Evolutionary conservation across 192 early-diverging fungal species (phyloP).

Genomic region (Linnemannia schmuckeri): DNA sequence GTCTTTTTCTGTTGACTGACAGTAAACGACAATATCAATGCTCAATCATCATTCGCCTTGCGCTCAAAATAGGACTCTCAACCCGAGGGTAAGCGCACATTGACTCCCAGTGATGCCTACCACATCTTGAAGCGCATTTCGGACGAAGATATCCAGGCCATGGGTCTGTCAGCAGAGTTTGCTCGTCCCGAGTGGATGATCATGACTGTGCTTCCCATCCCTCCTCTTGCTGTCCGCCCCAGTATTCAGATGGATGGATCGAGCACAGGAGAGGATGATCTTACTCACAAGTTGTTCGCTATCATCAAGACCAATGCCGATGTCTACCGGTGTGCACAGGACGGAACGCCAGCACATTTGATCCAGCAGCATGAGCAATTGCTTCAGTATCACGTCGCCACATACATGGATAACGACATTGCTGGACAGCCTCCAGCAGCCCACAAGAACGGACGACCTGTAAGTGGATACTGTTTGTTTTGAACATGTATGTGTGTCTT

Average conservation of each 20-base stretch:
- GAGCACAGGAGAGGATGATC: slow-evolving; percentile 93
- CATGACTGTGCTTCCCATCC: slow-evolving; percentile 92
- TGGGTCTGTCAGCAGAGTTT: slow-evolving; percentile 92
- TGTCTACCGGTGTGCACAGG: slow-evolving; percentile 82
- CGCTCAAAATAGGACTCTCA: slow-evolving; percentile 56
- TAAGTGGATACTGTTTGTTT: slow-evolving; percentile 54
- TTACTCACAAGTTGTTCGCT: slow-evolving; percentile 94
- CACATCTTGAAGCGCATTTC: slow-evolving; percentile 89
- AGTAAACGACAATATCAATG: too few relatives aligned
- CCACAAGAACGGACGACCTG: slow-evolving; percentile 94
- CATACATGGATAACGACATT: slow-evolving; percentile 98
- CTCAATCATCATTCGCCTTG: neutral
- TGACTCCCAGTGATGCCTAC: slow-evolving; percentile 83
- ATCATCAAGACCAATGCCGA: slow-evolving; percentile 94
- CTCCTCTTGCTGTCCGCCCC: slow-evolving; percentile 96
- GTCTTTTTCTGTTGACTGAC: neutral
- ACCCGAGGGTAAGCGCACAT: slow-evolving; percentile 70
- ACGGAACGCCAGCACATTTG: slow-evolving; percentile 90
- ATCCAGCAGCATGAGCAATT: slow-evolving; percentile 90
- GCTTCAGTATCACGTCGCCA: slow-evolving; percentile 94
- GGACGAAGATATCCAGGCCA: slow-evolving; percentile 84
- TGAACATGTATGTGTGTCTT: too few relatives aligned
- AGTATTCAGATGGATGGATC: slow-evolving; percentile 95
- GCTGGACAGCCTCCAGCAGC: slow-evolving; percentile 90
- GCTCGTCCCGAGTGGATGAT: slow-evolving; percentile 99